These are phyloP conservation scores for Lotus japonicus DNA, from an alignment of 306 rosid species.

Conservation along the genomic window DNA sequence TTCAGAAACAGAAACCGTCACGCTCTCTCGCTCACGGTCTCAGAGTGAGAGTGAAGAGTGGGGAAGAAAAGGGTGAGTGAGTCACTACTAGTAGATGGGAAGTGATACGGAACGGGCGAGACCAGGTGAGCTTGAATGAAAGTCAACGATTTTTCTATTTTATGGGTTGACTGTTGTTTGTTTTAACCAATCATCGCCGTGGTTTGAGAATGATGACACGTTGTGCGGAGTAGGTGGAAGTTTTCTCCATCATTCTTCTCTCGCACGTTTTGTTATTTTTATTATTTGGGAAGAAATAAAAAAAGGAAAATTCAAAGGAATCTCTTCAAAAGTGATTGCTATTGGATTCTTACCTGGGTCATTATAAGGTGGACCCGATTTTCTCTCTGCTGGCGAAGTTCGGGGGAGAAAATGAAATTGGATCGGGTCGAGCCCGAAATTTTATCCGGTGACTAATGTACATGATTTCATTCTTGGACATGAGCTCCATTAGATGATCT, in stretches of 20 bases:
- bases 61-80: background rate
- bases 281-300: no score
- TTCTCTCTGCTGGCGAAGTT: no score
- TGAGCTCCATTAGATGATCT: no score
- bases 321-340: no score
- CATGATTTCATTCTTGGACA: no score
- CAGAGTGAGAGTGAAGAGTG: background rate
- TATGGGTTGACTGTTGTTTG: background rate
- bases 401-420: no score
- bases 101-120: background rate
- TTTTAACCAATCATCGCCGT: slow-evolving; percentile 10
- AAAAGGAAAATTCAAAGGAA: no score
- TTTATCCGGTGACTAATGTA: no score
- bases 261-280: background rate
- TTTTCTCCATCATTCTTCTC: background rate
- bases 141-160: background rate
- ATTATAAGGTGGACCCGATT: no score
- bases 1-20: background rate
- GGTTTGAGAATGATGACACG: background rate
- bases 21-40: background rate
- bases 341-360: no score
- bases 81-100: background rate
- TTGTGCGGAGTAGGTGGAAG: background rate
- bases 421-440: no score
- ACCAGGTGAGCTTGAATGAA: background rate